Evolutionary conservation across 1,139 yeast species (phyloP).

Genomic region (Yamadazyma atmosphaerica): DNA sequence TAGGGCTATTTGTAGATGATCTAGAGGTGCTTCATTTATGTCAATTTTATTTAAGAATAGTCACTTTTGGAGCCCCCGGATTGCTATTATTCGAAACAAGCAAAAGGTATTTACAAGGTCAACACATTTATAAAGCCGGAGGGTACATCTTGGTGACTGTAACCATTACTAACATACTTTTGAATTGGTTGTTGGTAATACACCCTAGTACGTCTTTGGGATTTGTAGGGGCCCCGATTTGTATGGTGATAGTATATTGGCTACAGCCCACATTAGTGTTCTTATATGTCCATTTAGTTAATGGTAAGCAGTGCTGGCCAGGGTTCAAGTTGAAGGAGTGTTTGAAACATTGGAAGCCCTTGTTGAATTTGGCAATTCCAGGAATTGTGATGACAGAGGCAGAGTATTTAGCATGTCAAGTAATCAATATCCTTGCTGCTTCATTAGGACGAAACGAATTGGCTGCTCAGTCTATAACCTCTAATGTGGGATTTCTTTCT

Average conservation of each 20-base stretch:
- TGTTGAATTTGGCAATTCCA: slow-evolving; percentile 66
- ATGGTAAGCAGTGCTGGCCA: slow-evolving; percentile 70
- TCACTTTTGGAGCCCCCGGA: slow-evolving; percentile 32
- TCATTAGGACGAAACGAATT: slow-evolving; percentile 43
- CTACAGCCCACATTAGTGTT: slow-evolving; percentile 52
- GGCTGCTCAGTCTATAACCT: slow-evolving; percentile 43
- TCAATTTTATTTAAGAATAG: slow-evolving; percentile 26
- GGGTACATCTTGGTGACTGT: slow-evolving; percentile 30
- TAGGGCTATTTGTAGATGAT: slow-evolving; percentile 26
- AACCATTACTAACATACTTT: slow-evolving; percentile 32
- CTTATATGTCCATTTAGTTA: slow-evolving; percentile 49
- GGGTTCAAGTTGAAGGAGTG: slow-evolving; percentile 45
- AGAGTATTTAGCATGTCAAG: slow-evolving; percentile 79
- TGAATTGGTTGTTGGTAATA: slow-evolving; percentile 52
- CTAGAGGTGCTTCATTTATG: slow-evolving; percentile 25
- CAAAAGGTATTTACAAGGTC: slow-evolving; percentile 38
- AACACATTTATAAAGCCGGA: slow-evolving; percentile 36
- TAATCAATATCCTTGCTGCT: slow-evolving; percentile 61
- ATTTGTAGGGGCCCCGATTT: slow-evolving; percentile 64
- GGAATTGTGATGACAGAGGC: slow-evolving; percentile 82
- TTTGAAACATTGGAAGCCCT: slow-evolving; percentile 56
- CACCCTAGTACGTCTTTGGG: slow-evolving; percentile 31
- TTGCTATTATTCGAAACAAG: slow-evolving; percentile 35
- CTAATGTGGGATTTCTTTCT: slow-evolving; percentile 35
- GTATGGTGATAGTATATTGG: slow-evolving; percentile 64